phyloP scores from a whole-genome alignment of 1,139 yeast genomes.

The Keqinozyma sinolaborantium region DNA sequence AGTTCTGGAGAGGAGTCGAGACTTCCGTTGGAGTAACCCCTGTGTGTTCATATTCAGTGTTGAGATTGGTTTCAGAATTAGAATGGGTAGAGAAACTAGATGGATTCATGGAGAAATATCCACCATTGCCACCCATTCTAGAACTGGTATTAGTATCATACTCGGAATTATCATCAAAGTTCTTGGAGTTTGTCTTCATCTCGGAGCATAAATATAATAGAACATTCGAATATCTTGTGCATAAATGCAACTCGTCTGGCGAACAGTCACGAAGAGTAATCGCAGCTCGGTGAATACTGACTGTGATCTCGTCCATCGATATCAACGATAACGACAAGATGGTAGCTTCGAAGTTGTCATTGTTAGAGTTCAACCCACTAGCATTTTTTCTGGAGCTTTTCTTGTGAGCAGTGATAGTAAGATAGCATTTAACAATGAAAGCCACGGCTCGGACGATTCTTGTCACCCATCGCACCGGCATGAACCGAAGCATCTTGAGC shows the following conservation, averaged over 20 bases:
- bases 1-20: constrained; percentile 16
- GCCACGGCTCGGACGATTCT: constrained; percentile 89
- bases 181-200: constrained; percentile 46
- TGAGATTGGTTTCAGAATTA: constrained; percentile 2
- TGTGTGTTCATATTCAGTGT: constrained; percentile 1
- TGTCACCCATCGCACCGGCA: constrained; percentile 91
- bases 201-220: constrained; percentile 76
- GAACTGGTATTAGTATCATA: constrained; percentile 1
- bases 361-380: constrained; percentile 19
- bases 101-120: background rate
- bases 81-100: constrained; percentile 1
- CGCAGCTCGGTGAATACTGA: constrained; percentile 70
- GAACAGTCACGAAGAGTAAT: constrained; percentile 75
- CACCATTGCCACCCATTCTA: constrained; percentile 3
- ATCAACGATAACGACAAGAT: constrained; percentile 61
- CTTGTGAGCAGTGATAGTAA: constrained; percentile 57
- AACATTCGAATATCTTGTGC: constrained; percentile 78
- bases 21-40: constrained; percentile 4
- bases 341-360: constrained; percentile 41
- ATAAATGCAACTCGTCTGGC: constrained; percentile 84
- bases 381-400: constrained; percentile 19
- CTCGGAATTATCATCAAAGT: constrained; percentile 9
- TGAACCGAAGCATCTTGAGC: constrained; percentile 60
- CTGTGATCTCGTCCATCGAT: constrained; percentile 67
- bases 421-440: constrained; percentile 79